Base-by-base conservation (phyloP, 768 basidiomycete species). In the Saitozyma podzolica region DNA sequence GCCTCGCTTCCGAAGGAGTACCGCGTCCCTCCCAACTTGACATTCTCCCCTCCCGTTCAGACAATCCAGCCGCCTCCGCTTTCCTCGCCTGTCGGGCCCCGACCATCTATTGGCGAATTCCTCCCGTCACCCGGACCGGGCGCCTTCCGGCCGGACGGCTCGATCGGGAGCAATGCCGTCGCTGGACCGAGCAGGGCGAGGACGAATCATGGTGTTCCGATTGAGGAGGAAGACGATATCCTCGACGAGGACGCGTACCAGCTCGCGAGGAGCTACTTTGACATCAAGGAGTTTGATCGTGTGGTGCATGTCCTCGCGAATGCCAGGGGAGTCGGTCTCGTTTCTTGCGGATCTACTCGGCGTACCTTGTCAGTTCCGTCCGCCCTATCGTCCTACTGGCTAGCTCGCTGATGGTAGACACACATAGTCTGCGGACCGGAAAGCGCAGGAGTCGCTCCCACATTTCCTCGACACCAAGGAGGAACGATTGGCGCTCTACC, bases 311-410 rank as follows among this genome's bases (percentile, higher is more conserved):
- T 86, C 59, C 79, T 98, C 54, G 82, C 82, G 56, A 81, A 83
- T 8, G 90, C 89, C 70, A 84, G 68, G 89, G 90, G 67, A 78
- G 85, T 29, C 89, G 89, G 75, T 88, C 88, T 8, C 83, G 82
- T 29, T 99, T 96, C 78, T 68, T 97, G 64, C 83, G 84, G 51
- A 77, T 87, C 17, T 98, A 99, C 77, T 85, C 89, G 69, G 85
- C 85, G 65, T 98, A 88, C 77, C 82, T 99, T 78, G 96, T 96
- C 77, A 83, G 88, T 83, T 17, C 14, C 4, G 42, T 8, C 56
- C 59, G 40, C 39, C 39, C 53, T 16, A 37, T 40, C 56, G 54
- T 60, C 50, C 14, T 64, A 1, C 29, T 57, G 58, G 58, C 43
- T 64, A 54, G 54, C 58, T 19, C 52, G 42, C 48, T 29, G 10